Base-by-base conservation (phyloP, 2,329 filamentous ascomycete genomes). In the Aspergillus sp. region DNA sequence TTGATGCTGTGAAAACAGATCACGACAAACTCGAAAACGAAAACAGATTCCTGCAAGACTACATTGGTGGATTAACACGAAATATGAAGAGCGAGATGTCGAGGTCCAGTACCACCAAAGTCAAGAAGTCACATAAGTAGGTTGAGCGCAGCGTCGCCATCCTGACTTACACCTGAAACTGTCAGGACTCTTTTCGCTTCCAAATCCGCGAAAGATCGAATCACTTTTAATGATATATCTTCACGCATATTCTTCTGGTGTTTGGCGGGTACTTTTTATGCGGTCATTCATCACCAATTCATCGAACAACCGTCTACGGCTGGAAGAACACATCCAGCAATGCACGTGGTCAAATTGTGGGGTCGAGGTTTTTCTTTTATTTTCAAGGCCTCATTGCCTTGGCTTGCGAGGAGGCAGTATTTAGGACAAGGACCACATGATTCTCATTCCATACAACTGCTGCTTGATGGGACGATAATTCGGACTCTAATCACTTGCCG, bases 11-110 rank as follows among this genome's bases (percentile, higher is more conserved):
- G 63, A 91, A 92, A 75, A 89, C 90, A 66, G 93, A 98, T 72
- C 93, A 99, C 72, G 91, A 97, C 78, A 97, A 96, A 77, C 86
- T 99, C 55, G 93, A 98, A 76, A 95, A 85, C 74, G 93, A 97
- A 75, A 99, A 99, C 82, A 93, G 92, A 70, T 97, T 98, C 71
- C 79, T 99, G 48, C 93, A 98, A 76, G 96, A 96, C 75, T 98
- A 98, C 73, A 98, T 98, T 68, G 93, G 93, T 64, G 93, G 96
- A 70, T 82, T 98, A 55, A 98, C 96, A 85, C 90, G 91, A 68
- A 87, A 84, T 55, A 79, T 81, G 78, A 79, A 77, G 65, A 82
- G 80, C 66, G 86, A 86, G 69, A 81, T 87, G 52, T 76, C 80
- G 3, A 76, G 81, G 37, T 78, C 78, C 55, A 80, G 81, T 52